Conservation (phyloP, 116 monocot species). For the Posidonia oceanica region DNA sequence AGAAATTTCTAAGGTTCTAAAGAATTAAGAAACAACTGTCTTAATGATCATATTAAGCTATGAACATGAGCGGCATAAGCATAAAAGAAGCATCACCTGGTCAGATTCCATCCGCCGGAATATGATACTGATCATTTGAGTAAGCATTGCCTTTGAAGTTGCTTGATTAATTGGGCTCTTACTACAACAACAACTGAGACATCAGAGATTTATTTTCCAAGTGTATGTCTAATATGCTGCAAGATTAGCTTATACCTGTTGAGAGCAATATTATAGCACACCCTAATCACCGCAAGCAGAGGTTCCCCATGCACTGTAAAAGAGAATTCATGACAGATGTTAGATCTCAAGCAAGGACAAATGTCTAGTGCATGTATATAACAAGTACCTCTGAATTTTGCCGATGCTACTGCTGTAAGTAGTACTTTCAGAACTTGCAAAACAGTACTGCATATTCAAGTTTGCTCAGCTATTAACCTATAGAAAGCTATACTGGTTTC, state of each 20-base stretch:
- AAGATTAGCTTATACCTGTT: constrained; percentile 52
- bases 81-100: constrained; percentile 30
- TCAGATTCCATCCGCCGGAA: constrained; percentile 93
- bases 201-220: constrained; percentile 11
- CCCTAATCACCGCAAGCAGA: constrained; percentile 69
- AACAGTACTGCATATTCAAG: constrained; percentile 54
- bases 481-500: background rate
- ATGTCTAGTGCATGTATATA: background rate
- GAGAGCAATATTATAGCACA: constrained; percentile 97
- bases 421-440: constrained; percentile 97
- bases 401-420: constrained; percentile 90
- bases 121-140: constrained; percentile 91
- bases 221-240: background rate
- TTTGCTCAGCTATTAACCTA: background rate
- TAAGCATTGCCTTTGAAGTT: constrained; percentile 98
- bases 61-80: background rate
- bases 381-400: constrained; percentile 80
- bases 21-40: background rate
- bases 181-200: constrained; percentile 27
- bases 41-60: too few species aligned
- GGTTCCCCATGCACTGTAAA: constrained; percentile 89
- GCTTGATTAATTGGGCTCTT: constrained; percentile 97
- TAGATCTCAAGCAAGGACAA: background rate
- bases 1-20: background rate
- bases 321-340: background rate